A percentile compares a stretch with the other conserved stretches of the same genome.
Conservation (phyloP, 805 yeast genomes). For the Pichia cephalocereana region DNA sequence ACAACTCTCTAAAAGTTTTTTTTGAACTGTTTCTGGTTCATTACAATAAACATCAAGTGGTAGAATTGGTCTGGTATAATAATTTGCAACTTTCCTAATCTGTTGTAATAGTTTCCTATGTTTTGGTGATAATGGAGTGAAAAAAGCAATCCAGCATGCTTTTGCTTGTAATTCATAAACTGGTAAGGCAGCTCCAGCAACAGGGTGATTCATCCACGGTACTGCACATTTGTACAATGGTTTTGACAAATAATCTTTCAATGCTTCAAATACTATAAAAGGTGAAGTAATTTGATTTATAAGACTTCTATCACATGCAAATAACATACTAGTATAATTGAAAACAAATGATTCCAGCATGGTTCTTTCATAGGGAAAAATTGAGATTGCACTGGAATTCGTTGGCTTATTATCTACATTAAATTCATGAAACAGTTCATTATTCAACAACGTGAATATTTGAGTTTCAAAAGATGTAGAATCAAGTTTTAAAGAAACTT, state of each 20-base stretch:
- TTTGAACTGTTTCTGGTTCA: slow-evolving; percentile 13
- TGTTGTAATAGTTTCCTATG: slow-evolving; percentile 1
- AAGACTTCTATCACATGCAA: slow-evolving; percentile 25
- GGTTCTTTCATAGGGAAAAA: slow-evolving; percentile 25
- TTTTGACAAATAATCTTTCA: slow-evolving; percentile 22
- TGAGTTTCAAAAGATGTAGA: background rate
- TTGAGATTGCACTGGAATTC: background rate
- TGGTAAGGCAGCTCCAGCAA: slow-evolving; percentile 31
- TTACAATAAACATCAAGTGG: slow-evolving; percentile 8
- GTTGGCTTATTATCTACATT: background rate
- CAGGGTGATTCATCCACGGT: slow-evolving; percentile 35
- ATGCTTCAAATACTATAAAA: slow-evolving; percentile 27
- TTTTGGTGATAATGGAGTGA: slow-evolving; percentile 7
- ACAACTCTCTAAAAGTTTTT: slow-evolving; percentile 14
- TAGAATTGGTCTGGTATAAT: slow-evolving; percentile 10
- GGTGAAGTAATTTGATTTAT: slow-evolving; percentile 31
- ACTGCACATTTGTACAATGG: slow-evolving; percentile 27
- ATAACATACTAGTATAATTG: slow-evolving; percentile 31
- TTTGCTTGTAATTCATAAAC: slow-evolving; percentile 32
- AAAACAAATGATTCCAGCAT: slow-evolving; percentile 36
- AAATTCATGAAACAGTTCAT: background rate
- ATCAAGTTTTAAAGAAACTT: background rate
- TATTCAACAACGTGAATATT: background rate
- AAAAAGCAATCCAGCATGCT: slow-evolving; percentile 26
- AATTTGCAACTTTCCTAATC: slow-evolving; percentile 9